Percentiles rank a stretch among this genome's conserved stretches.
Evolutionary conservation across 2,329 filamentous ascomycete genomes (phyloP).

Genomic region (Graphiopsis chlorocephala): DNA sequence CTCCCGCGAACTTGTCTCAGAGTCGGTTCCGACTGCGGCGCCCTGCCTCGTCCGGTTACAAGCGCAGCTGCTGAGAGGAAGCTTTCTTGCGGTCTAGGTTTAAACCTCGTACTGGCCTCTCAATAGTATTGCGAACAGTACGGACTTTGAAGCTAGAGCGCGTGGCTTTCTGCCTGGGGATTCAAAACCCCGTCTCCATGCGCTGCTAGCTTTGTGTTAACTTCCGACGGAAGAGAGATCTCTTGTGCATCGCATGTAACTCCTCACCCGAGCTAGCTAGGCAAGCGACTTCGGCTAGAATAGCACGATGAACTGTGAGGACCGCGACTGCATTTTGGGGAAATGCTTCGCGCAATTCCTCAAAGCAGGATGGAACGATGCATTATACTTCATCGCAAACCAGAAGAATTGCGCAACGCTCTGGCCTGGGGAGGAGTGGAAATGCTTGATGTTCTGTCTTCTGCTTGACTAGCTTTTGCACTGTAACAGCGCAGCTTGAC

Average conservation of each 20-base stretch:
- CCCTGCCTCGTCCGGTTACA: background rate
- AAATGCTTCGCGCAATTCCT: too few relatives aligned
- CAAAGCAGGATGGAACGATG: too few relatives aligned
- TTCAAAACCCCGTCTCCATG: background rate
- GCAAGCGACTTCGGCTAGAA: background rate
- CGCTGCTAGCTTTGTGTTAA: background rate
- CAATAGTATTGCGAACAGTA: too few relatives aligned
- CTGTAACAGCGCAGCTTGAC: too few relatives aligned
- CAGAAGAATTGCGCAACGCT: background rate
- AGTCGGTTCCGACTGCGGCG: background rate
- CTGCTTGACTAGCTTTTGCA: background rate
- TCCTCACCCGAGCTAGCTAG: background rate
- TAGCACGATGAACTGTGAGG: background rate
- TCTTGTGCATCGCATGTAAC: background rate
- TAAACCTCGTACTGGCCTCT: too few relatives aligned
- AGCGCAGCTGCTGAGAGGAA: too few relatives aligned
- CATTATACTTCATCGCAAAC: too few relatives aligned
- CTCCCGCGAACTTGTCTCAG: background rate
- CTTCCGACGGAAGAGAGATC: background rate
- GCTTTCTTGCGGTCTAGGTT: too few relatives aligned
- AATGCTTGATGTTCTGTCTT: background rate
- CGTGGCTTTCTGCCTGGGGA: too few relatives aligned
- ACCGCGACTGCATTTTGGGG: background rate
- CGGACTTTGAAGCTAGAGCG: too few relatives aligned
- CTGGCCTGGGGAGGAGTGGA: background rate